Conservation (phyloP, 306 rosid genomes). For the Macrotyloma uniflorum region DNA sequence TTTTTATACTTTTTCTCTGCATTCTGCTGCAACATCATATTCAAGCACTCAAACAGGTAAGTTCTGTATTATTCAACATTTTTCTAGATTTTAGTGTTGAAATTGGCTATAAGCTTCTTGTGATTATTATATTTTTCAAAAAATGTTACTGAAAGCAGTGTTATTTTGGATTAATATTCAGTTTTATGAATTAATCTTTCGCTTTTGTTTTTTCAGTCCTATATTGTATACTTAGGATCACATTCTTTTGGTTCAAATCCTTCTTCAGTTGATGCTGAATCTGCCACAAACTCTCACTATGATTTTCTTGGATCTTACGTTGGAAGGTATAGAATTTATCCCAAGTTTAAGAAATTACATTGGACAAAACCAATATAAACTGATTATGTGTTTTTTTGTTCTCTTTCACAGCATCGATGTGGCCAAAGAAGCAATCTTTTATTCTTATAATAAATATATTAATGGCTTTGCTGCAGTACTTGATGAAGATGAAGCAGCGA, state of each 20-base stretch:
- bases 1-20: conserved; percentile 41
- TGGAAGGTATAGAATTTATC: conserved; percentile 55
- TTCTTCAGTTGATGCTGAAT: conserved; percentile 23
- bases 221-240: conserved; percentile 74
- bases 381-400: neutral
- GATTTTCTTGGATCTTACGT: conserved; percentile 51
- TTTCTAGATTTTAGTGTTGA: neutral
- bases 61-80: neutral
- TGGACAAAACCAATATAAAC: neutral
- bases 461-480: conserved; percentile 85
- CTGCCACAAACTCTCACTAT: conserved; percentile 49
- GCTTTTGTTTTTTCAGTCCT: conserved; percentile 48
- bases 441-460: conserved; percentile 62
- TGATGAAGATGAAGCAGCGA: conserved; percentile 55
- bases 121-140: neutral
- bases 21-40: conserved; percentile 37
- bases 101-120: neutral
- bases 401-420: conserved; percentile 42
- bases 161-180: neutral
- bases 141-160: neutral
- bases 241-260: conserved; percentile 47
- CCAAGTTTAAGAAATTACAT: neutral
- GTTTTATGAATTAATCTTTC: neutral
- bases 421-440: conserved; percentile 61
- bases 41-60: conserved; percentile 52